Percentiles rank a stretch among this genome's conserved stretches.
Evolutionary conservation across 768 basidiomycete species (phyloP).

Genomic region (Tulasnella sp.): DNA sequence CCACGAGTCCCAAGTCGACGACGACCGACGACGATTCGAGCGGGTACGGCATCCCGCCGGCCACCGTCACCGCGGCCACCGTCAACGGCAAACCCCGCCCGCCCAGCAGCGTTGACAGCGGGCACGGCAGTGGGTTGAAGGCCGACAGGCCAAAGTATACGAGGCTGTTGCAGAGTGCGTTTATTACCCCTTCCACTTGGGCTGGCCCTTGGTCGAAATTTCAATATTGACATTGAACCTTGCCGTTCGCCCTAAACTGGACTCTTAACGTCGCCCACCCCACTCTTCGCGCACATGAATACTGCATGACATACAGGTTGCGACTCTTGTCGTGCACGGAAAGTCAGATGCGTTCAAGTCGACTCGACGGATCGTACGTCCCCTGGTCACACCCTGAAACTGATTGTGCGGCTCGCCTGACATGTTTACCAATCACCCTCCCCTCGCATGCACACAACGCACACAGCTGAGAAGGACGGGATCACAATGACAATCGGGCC

Average conservation of each 20-base stretch:
- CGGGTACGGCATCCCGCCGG: not conserved
- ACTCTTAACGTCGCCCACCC: not conserved
- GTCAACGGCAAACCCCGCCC: not conserved
- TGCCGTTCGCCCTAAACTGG: not conserved
- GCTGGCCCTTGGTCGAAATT: not conserved
- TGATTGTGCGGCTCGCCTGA: not conserved
- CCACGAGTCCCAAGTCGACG: not conserved
- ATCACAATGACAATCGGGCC: not conserved
- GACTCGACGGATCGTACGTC: conserved; percentile 35
- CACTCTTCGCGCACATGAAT: too few relatives aligned
- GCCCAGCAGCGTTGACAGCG: not conserved
- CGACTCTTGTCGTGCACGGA: conserved; percentile 76
- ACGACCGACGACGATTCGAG: not conserved
- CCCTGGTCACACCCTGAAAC: not conserved
- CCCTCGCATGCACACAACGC: too few relatives aligned
- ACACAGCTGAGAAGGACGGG: not conserved
- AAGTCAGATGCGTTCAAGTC: conserved; percentile 74
- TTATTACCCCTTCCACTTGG: not conserved
- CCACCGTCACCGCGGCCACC: not conserved
- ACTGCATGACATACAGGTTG: conserved; percentile 39
- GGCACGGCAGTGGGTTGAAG: not conserved
- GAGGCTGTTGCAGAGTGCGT: conserved; percentile 6
- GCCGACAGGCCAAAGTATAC: conserved; percentile 5
- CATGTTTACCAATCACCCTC: too few relatives aligned
- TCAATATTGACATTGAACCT: not conserved